Conservation (phyloP, 2,329 filamentous ascomycete genomes). For the Fusarium equiseti region DNA sequence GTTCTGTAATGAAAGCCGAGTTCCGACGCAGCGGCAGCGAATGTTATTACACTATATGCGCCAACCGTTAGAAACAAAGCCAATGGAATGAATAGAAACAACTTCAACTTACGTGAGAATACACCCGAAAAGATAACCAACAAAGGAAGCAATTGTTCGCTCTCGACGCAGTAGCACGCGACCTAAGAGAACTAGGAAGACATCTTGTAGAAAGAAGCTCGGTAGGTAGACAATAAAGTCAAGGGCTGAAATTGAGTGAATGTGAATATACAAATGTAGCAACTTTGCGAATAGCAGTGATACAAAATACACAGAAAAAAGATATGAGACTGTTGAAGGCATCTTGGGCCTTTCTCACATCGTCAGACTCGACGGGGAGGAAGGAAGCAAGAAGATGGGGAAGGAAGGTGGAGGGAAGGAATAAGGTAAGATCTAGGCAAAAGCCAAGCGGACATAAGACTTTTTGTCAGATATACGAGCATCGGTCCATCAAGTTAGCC, state of each 20-base stretch:
- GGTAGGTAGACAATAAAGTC: slow-evolving; percentile 49
- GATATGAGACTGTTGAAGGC: slow-evolving; percentile 44
- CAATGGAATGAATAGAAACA: background rate
- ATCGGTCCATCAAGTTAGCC: background rate
- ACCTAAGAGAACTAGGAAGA: slow-evolving; percentile 39
- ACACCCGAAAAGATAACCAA: slow-evolving; percentile 39
- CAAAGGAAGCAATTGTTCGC: slow-evolving; percentile 37
- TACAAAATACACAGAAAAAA: slow-evolving; percentile 47
- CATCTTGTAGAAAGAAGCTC: slow-evolving; percentile 47
- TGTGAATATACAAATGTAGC: slow-evolving; percentile 46
- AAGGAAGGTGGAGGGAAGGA: slow-evolving; percentile 17
- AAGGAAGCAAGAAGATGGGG: background rate
- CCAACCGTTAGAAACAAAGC: slow-evolving; percentile 13
- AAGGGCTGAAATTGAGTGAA: slow-evolving; percentile 39
- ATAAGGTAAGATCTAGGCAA: slow-evolving; percentile 35
- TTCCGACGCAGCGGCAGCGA: slow-evolving; percentile 49
- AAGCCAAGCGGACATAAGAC: slow-evolving; percentile 42
- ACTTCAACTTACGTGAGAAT: slow-evolving; percentile 38
- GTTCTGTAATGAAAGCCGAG: slow-evolving; percentile 50
- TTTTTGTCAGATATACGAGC: slow-evolving; percentile 25
- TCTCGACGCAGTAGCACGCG: slow-evolving; percentile 45
- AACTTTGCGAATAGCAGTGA: slow-evolving; percentile 47
- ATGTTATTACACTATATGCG: slow-evolving; percentile 41
- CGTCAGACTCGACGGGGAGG: slow-evolving; percentile 13
- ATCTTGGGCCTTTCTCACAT: slow-evolving; percentile 42